Evolutionary conservation across 768 basidiomycete genomes (phyloP).

Genomic region (Kwoniella newhampshirensis): DNA sequence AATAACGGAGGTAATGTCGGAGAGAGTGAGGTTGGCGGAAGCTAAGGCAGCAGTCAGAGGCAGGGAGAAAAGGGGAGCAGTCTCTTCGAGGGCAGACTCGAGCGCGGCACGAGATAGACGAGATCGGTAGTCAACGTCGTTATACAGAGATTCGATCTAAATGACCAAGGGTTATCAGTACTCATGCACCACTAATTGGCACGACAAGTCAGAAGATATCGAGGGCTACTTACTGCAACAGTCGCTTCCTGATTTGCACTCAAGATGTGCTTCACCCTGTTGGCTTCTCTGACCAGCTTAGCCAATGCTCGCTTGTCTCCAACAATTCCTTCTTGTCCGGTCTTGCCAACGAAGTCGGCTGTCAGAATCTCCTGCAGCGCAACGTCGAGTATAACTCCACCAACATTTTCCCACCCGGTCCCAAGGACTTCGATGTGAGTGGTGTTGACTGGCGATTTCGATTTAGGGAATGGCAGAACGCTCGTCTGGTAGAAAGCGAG

Average conservation of each 20-base stretch:
- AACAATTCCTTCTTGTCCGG: constrained; percentile 59
- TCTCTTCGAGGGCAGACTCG: constrained; percentile 59
- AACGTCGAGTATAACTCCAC: constrained; percentile 82
- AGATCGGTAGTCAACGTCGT: constrained; percentile 84
- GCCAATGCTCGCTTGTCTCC: constrained; percentile 81
- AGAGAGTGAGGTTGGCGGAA: constrained; percentile 23
- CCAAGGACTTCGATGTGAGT: constrained; percentile 78
- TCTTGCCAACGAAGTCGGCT: constrained; percentile 66
- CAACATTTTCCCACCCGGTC: constrained; percentile 74
- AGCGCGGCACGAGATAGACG: constrained; percentile 76
- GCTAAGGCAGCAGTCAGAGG: constrained; percentile 34
- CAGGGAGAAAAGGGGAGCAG: constrained; percentile 25
- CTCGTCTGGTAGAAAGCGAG: constrained; percentile 52
- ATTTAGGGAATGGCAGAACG: constrained; percentile 43
- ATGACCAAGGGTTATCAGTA: not conserved
- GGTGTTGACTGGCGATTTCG: constrained; percentile 55
- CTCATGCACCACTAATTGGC: too few relatives aligned
- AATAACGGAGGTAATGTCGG: constrained; percentile 66
- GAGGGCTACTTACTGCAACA: constrained; percentile 62
- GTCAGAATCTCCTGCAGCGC: constrained; percentile 77
- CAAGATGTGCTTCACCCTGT: constrained; percentile 82
- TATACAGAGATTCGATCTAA: constrained; percentile 81
- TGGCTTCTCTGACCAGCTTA: constrained; percentile 91
- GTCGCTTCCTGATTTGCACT: constrained; percentile 85
- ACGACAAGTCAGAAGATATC: not conserved